phyloP scores from a whole-genome alignment of 2,329 filamentous ascomycete genomes.

The Grosmannia huntii region DNA sequence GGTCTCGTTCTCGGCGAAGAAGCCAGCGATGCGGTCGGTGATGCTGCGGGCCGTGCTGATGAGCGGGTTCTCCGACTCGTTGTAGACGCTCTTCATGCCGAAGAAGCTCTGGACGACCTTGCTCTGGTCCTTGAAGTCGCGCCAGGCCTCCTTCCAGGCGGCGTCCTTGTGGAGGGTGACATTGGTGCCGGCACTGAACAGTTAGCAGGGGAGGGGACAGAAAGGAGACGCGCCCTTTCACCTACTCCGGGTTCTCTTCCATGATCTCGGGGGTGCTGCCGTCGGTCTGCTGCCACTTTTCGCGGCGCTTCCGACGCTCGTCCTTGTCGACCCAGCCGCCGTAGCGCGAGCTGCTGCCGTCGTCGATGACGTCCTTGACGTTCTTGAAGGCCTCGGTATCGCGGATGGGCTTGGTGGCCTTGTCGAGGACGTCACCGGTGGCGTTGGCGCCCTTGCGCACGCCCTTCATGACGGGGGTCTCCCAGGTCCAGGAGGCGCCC shows the following conservation, averaged over 20 bases:
- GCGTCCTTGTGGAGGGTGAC: conserved; percentile 94
- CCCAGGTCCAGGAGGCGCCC: conserved; percentile 93
- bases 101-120: conserved; percentile 82
- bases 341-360: conserved; percentile 90
- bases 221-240: too few relatives aligned
- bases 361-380: conserved; percentile 91
- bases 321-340: conserved; percentile 97
- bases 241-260: conserved; percentile 82
- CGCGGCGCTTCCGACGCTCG: conserved; percentile 69
- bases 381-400: conserved; percentile 92
- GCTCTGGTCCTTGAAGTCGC: conserved; percentile 82
- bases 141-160: conserved; percentile 97
- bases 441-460: conserved; percentile 74
- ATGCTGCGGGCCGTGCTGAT: conserved; percentile 89
- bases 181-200: conserved; percentile 73
- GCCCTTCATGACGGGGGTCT: conserved; percentile 85
- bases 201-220: not conserved
- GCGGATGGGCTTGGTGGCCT: conserved; percentile 85
- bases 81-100: conserved; percentile 72
- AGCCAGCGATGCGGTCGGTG: conserved; percentile 82
- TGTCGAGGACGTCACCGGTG: conserved; percentile 79
- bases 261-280: conserved; percentile 43
- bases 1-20: conserved; percentile 97
- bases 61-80: conserved; percentile 94
- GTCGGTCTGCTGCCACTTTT: conserved; percentile 55